phyloP scores from a whole-genome alignment of 176 grass and related monocot species.

The Carex kokanica region DNA sequence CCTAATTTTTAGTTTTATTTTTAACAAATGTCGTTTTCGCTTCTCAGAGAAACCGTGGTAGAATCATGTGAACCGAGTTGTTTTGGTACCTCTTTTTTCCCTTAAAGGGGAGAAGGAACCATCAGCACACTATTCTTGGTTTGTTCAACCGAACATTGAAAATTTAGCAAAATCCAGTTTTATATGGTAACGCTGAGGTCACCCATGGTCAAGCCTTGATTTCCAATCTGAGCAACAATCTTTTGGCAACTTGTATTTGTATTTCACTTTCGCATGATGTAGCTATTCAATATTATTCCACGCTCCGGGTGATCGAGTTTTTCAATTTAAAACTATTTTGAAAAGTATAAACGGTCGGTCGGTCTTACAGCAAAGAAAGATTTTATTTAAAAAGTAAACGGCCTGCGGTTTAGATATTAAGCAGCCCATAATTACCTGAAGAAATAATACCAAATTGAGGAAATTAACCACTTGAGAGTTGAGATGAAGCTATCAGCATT shows the following conservation, averaged over 20 bases:
- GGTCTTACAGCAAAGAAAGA: background rate
- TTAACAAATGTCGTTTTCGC: background rate
- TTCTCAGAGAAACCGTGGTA: background rate
- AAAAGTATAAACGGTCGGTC: no score
- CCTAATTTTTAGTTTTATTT: no score
- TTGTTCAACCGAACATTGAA: background rate
- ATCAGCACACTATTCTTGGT: background rate
- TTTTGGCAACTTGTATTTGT: background rate
- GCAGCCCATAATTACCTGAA: no score
- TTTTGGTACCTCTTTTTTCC: background rate
- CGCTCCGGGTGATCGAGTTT: background rate
- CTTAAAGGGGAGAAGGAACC: background rate
- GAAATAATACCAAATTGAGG: no score
- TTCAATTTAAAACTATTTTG: background rate
- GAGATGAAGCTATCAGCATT: no score
- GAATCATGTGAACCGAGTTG: background rate
- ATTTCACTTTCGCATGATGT: background rate
- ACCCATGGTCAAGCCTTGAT: background rate
- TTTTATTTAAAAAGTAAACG: background rate
- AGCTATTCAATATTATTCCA: background rate
- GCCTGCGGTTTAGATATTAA: no score
- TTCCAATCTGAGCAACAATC: background rate
- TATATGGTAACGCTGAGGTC: background rate
- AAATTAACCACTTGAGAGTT: no score
- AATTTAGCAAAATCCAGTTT: background rate